Conservation (phyloP, 371 early-diverging fungal species). For the Mortierella sp. region DNA sequence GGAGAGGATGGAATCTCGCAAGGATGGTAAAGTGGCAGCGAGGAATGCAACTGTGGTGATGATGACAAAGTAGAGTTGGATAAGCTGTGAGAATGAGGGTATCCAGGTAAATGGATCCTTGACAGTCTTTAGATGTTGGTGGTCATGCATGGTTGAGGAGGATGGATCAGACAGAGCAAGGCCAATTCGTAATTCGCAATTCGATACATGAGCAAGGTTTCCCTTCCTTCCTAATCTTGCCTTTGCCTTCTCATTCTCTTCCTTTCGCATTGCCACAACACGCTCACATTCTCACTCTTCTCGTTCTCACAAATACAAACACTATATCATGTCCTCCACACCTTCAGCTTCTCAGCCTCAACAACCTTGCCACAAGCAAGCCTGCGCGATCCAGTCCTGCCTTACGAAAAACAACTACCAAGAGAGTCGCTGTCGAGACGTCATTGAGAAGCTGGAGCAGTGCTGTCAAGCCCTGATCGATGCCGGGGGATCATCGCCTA, state of each 20-base stretch:
- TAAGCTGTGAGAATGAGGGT: slow-evolving; percentile 37
- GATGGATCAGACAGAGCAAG: not conserved
- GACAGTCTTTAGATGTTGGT: not conserved
- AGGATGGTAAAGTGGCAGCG: slow-evolving; percentile 27
- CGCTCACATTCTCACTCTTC: not conserved
- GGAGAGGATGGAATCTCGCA: slow-evolving; percentile 36
- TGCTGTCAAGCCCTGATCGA: slow-evolving; percentile 74
- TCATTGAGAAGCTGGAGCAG: slow-evolving; percentile 64
- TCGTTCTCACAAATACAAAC: not conserved
- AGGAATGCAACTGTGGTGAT: slow-evolving; percentile 19
- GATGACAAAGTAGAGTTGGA: slow-evolving; percentile 34
- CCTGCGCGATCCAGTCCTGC: slow-evolving; percentile 81
- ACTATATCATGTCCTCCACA: not conserved
- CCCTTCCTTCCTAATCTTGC: not conserved
- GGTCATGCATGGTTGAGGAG: not conserved
- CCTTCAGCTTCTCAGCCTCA: slow-evolving; percentile 2
- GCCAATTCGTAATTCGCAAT: too few relatives aligned
- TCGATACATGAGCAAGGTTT: too few relatives aligned
- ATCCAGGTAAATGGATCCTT: not conserved
- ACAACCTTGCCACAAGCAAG: slow-evolving; percentile 66
- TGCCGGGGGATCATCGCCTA: slow-evolving; percentile 70
- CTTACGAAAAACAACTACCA: slow-evolving; percentile 75
- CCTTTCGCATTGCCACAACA: not conserved
- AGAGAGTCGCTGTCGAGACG: slow-evolving; percentile 70
- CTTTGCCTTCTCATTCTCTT: too few relatives aligned